Conservation (phyloP, 306 rosid species). For the Gastrolobium villosum region DNA sequence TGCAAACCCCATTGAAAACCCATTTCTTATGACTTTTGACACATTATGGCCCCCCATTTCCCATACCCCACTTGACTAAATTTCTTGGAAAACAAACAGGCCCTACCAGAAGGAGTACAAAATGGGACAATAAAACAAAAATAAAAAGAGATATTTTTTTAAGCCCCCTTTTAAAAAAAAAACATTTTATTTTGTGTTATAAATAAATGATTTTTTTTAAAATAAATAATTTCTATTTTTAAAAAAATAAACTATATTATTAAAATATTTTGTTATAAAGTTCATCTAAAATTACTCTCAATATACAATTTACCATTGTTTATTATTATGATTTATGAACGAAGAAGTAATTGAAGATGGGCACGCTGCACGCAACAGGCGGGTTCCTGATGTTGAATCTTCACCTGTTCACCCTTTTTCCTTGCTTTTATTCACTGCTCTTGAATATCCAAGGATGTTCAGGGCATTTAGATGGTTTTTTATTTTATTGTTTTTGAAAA, state of each 20-base stretch:
- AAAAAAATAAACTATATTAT: no score
- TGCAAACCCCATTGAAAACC: no score
- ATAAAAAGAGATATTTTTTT: not conserved
- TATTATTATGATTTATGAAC: not conserved
- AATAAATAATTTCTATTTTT: no score
- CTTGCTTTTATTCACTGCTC: not conserved
- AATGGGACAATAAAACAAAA: not conserved
- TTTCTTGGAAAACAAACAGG: conserved; percentile 25
- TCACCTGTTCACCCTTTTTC: not conserved
- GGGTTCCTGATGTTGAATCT: not conserved
- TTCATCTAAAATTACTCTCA: no score
- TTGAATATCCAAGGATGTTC: no score
- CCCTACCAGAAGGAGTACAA: not conserved
- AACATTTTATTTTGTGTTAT: not conserved
- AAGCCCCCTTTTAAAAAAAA: not conserved
- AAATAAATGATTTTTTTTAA: no score
- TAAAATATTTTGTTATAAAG: no score
- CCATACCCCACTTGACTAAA: conserved; percentile 19
- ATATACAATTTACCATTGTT: no score
- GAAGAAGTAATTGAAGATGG: not conserved
- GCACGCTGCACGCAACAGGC: not conserved
- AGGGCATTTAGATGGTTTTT: no score
- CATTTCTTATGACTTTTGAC: not conserved
- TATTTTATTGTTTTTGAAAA: no score
- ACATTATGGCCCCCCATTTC: conserved; percentile 32